Evolutionary conservation across 768 basidiomycete species (phyloP), one percentile per base, ranked within the genome.

Genomic region (Trametes maxima): DNA sequence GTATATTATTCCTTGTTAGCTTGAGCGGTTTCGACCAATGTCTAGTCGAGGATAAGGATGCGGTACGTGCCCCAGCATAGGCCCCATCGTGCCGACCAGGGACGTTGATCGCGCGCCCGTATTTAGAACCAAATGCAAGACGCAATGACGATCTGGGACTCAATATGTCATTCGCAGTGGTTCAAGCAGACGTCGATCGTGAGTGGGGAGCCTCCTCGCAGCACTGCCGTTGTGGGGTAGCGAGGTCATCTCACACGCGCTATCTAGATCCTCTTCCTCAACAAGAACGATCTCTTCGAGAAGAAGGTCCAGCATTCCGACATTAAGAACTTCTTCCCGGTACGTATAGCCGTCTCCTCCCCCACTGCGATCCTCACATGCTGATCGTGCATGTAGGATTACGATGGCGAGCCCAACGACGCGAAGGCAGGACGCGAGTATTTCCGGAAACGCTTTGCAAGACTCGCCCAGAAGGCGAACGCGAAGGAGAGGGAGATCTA

Each of bases 101-200:
- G 28, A 33, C 35, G 60, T 25, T 65, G 43, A 48, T 50, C 13
- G 17, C 36, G 6, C 6, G 17, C 19, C 43, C 50, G 16, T 22
- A 37, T 33, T 7, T 69, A 95, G 90, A 98, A 98, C 71, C 95
- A 96, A 87, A 96, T 98, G 94, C 92, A 95, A 78, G 95, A 98
- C 65, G 93, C 95, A 1, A 90, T 98, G 87, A 93, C 93, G n/a
- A 93, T 98, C 51, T 98, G 95, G 89, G 95, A 98, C 68, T 94
- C 94, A 43, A 95, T 98, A 82, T 95, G 94, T 76, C 94, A 97
- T 73, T 95, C 94, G 11, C 94, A 95, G 65, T 97, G 94, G 94
- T 97, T 97, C 78, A 91, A 92, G 75, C 85, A 90, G 65, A 95
- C 94, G 0, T 94, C 93, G 11, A 93, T 97, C 57, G 94, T 94